These are phyloP conservation scores for Penicillium sp. DNA, from an alignment of 2,329 filamentous ascomycete species.

Conservation along the genomic window DNA sequence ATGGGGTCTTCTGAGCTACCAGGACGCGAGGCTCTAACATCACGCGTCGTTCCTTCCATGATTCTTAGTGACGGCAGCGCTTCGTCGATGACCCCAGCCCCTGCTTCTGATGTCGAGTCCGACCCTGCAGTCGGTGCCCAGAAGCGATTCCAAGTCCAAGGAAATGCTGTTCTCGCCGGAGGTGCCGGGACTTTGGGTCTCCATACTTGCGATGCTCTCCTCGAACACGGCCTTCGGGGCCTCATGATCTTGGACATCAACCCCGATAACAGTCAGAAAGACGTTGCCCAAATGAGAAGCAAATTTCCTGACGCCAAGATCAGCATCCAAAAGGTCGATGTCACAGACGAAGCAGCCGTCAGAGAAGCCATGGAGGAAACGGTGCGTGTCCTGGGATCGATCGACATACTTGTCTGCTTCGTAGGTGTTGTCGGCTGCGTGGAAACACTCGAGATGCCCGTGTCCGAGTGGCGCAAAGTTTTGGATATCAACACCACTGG, in stretches of 20 bases:
- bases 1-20: slow-evolving; percentile 13
- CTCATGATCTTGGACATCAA: slow-evolving; percentile 62
- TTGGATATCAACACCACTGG: slow-evolving; percentile 72
- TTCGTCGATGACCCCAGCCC: slow-evolving; percentile 12
- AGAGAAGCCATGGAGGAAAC: slow-evolving; percentile 20
- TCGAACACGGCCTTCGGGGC: slow-evolving; percentile 64
- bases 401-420: slow-evolving; percentile 62
- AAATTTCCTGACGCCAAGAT: slow-evolving; percentile 58
- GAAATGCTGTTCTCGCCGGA: slow-evolving; percentile 54
- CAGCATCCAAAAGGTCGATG: slow-evolving; percentile 54
- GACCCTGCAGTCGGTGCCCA: slow-evolving; percentile 10
- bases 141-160: slow-evolving; percentile 21
- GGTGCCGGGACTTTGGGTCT: slow-evolving; percentile 65
- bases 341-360: slow-evolving; percentile 51
- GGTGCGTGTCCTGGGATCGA: slow-evolving; percentile 43
- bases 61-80: slow-evolving; percentile 17
- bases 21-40: slow-evolving; percentile 16
- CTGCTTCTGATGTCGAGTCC: neutral
- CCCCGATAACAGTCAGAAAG: slow-evolving; percentile 35
- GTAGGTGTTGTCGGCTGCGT: slow-evolving; percentile 66
- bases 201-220: slow-evolving; percentile 58
- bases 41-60: slow-evolving; percentile 17
- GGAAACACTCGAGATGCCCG: slow-evolving; percentile 59
- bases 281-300: slow-evolving; percentile 47
- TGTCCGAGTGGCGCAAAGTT: slow-evolving; percentile 60